phyloP scores from a whole-genome alignment of 345 rosid genomes.

The Abelmoschus esculentus region DNA sequence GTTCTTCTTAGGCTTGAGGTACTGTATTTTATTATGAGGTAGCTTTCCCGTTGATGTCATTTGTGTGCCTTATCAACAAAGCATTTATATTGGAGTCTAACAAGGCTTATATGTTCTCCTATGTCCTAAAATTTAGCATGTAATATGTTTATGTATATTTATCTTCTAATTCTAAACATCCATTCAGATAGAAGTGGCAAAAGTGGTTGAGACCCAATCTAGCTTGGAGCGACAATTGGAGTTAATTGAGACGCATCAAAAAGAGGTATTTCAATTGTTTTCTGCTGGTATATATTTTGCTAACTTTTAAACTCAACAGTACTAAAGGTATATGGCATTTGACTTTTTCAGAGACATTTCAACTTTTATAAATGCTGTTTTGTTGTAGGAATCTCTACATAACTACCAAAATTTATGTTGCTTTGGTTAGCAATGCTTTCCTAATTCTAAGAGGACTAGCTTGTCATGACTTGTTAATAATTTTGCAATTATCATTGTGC shows the following conservation, averaged over 20 bases:
- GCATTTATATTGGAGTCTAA: not conserved
- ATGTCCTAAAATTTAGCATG: not conserved
- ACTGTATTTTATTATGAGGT: constrained; percentile 9
- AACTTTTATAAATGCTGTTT: not conserved
- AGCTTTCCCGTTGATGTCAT: not conserved
- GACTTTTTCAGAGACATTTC: not conserved
- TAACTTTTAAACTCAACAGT: not conserved
- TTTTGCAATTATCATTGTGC: not conserved
- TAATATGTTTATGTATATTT: not conserved
- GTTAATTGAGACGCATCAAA: constrained; percentile 94
- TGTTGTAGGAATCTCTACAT: not conserved
- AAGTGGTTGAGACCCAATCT: constrained; percentile 90
- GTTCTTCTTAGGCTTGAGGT: constrained; percentile 98
- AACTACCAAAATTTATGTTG: not conserved
- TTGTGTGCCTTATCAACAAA: not conserved
- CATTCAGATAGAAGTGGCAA: constrained; percentile 86
- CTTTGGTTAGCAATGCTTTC: not conserved
- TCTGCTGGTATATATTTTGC: not conserved
- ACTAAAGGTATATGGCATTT: not conserved
- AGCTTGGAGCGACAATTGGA: constrained; percentile 80
- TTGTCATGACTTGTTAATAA: not conserved
- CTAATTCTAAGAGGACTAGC: not conserved
- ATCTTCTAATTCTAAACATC: constrained; percentile 10
- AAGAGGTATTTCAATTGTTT: constrained; percentile 50
- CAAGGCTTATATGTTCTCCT: not conserved